A percentile compares a stretch with the other conserved stretches of the same genome.
phyloP scores from a whole-genome alignment of 192 early-diverging fungal species.

The Podila clonocystis region DNA sequence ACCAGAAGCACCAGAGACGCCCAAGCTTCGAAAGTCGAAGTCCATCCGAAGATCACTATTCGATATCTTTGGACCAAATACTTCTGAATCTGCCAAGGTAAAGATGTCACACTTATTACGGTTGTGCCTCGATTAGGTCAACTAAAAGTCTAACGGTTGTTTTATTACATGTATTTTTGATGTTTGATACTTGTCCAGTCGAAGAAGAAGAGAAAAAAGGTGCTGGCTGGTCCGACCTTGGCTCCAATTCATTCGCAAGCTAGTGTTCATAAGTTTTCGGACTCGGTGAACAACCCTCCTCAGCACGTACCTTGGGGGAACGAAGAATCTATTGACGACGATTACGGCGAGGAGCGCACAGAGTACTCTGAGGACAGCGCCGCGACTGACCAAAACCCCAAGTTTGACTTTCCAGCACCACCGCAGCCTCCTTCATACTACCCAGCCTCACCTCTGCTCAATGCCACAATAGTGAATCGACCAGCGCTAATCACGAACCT shows the following conservation, averaged over 20 bases:
- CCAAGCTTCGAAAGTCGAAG: conserved; percentile 25
- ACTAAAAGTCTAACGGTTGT: too few relatives aligned
- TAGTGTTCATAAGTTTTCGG: not conserved
- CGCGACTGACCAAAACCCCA: not conserved
- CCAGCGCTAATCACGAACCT: conserved; percentile 43
- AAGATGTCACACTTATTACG: too few relatives aligned
- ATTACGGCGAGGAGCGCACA: not conserved
- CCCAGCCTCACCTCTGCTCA: not conserved
- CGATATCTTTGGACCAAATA: conserved; percentile 30
- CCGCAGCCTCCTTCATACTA: conserved; percentile 1
- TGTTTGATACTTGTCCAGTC: not conserved
- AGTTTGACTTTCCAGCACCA: conserved; percentile 1
- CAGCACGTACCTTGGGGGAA: not conserved
- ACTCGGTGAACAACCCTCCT: not conserved
- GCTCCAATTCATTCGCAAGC: conserved; percentile 1
- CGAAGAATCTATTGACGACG: too few relatives aligned
- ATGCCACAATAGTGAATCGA: conserved; percentile 4
- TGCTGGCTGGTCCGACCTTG: not conserved
- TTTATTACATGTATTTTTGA: too few relatives aligned
- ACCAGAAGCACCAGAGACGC: conserved; percentile 1
- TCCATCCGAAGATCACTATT: conserved; percentile 39
- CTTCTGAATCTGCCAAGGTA: conserved; percentile 16
- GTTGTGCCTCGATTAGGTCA: too few relatives aligned
- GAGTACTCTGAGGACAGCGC: not conserved
- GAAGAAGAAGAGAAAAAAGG: conserved; percentile 1